Evolutionary conservation across 2,329 filamentous ascomycete species (phyloP), one percentile per base, ranked within the genome.

Genomic region (Dactylonectria macrodidyma): DNA sequence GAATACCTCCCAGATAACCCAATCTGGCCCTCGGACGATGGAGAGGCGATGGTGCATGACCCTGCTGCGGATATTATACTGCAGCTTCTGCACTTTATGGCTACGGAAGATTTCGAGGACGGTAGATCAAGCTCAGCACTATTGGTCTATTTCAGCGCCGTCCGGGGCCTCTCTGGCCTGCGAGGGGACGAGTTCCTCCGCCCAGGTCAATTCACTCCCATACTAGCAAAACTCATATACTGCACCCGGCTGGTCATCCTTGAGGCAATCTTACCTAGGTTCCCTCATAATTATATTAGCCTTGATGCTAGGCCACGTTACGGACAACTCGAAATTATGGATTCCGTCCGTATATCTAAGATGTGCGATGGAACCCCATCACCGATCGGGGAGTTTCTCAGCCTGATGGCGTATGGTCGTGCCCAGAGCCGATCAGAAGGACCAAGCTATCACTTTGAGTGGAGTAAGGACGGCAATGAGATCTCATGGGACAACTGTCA

Each of bases 311-410:
- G 34, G n/a, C 54, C 54, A 26, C 54, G 14, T 44, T 44, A 57
- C 34, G n/a, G 54, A 12, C 34, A 57, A 26, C 30, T 44, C 54
- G n/a, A 16, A 41, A 19, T 19, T 22, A 26, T 57, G 16, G 30
- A 57, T 38, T 26, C 54, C n/a, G 54, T 44, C 33, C n/a, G 34
- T 22, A 41, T 38, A 14, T 5, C 30, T 38, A 57, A 38, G 54
- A 38, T 57, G 34, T 57, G 34, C 16, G 34, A 57, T 44, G 54
- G 54, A 26, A 57, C 54, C n/a, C 16, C 30, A 26, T 57, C 34
- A 41, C 54, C 54, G 7, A n/a, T 38, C n/a, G 54, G 54, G 12
- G 34, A 57, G 54, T 57, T 57, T 33, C 30, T 57, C 33, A 57
- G 54, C 30, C 54, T 57, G 24, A 19, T 38, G 54, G 54, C 54